Base-by-base conservation (phyloP, 2,329 filamentous ascomycete genomes). In the Exserohilum rostratum region DNA sequence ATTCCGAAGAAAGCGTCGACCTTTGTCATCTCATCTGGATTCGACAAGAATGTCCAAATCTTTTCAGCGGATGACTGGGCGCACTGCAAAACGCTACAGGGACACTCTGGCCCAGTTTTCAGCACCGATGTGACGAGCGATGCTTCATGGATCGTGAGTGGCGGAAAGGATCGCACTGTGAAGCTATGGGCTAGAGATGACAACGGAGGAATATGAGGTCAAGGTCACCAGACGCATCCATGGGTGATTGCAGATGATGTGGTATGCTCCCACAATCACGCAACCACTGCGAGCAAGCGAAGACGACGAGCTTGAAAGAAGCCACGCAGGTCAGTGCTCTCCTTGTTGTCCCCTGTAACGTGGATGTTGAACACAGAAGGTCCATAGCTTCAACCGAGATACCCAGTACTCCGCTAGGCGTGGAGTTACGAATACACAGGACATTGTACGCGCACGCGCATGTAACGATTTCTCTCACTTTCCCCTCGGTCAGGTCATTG, bases 51-150 rank as follows among this genome's bases (percentile, higher is more conserved):
- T 65, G 89, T 99, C 76, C 96, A 97, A 72, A 84, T 99, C 64
- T 98, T 96, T 77, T 96, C 92, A 6, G 92, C 92, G 2, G 95
- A 99, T 73, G 93, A 99, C 77, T 99, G 95, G 93, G 88, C 90
- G 1, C 78, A 96, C 54, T 87, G 93, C 57, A 96, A 96, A 77
- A 91, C 88, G 13, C 79, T 99, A 54, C 91, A 88, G 65, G 95
- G 93, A 0, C 95, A 99, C 76, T 91, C 92, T 1, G 93, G 91
- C 2, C 95, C 96, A 35, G 93, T 99, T 10, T 85, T 96, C 47
- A 96, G 91, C 64, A 89, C 91, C 11, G 95, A 99, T 78, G 86
- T 96, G 48, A 96, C 90, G 69, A 82, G 83, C 60, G 91, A 98
- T 75, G 90, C 88, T 7, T 89, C 83, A 70, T 99, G 92, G 91